Evolutionary conservation across 306 rosid species (phyloP), one percentile per base, ranked within the genome.

Genomic region (Luffa aegyptiaca): DNA sequence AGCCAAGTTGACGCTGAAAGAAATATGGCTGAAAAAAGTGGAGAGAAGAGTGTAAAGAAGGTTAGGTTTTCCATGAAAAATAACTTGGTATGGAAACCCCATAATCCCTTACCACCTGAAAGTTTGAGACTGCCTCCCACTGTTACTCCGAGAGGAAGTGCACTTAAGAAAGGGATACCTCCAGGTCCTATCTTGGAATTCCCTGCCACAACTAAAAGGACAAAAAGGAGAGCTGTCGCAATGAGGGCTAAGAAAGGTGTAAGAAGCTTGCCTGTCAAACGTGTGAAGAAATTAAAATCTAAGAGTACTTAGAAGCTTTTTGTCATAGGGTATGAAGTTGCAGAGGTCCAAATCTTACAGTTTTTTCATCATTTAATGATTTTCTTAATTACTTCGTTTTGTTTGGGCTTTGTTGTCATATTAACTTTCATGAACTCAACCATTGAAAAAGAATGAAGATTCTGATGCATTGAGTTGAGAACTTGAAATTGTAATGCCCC

Each of bases 121-220:
- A 83, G 86, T 81, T 81, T 96, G 89, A 91, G 99, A 73, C 61
- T 96, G 79, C 99, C 99, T 78, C 96, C 99, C 51, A 90, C 99
- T 59, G 97, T 81, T 57, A 91, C 98, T 18, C 99, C 99, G 35
- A 88, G 98, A 87, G 99, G 99, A 83, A 96, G 99, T 88, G 99
- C 99, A 9, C 98, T 96, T 59, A 96, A 96, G 88, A 89, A 93
- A 92, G 99, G 99, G 63, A 90, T 96, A 36, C 93, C 93, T 39
- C 90, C 98, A 65, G 99, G 99, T 79, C 99, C 99, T 80, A 82
- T 96, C 66, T 83, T 92, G 87, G 99, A 96, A 88, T 85, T 88
- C 86, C 81, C 84, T 76, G 82, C 62, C 33, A 52, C 88, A 18
- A 48, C 86, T 20, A 91, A 90, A 81, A 96, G 84, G 88, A 75